phyloP scores from a whole-genome alignment of 352 stramenopile species.

The Phytophthora quininea region DNA sequence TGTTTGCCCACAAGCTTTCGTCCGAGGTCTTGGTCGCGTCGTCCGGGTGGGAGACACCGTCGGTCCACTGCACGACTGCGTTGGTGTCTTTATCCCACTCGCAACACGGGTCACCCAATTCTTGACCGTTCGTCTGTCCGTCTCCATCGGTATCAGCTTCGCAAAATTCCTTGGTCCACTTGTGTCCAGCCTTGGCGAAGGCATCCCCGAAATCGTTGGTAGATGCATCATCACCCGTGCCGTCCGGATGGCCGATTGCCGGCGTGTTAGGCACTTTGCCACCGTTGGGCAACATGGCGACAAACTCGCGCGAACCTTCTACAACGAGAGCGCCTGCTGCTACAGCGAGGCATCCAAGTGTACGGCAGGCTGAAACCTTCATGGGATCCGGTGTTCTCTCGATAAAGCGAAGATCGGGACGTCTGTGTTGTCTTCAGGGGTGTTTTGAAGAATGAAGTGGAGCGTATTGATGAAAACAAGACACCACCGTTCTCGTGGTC shows the following conservation, averaged over 20 bases:
- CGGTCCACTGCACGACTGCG: neutral
- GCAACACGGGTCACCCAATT: no score
- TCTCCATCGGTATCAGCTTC: no score
- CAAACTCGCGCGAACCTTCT: conserved; percentile 23
- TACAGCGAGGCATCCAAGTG: neutral
- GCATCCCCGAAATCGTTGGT: conserved; percentile 42
- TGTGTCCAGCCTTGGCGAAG: conserved; percentile 14
- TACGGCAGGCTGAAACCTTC: neutral
- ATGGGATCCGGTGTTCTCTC: neutral
- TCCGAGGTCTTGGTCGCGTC: conserved; percentile 3
- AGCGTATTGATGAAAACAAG: neutral
- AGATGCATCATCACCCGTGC: conserved; percentile 11
- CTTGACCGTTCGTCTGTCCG: no score
- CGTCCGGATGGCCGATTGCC: conserved; percentile 43
- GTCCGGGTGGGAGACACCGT: conserved; percentile 23
- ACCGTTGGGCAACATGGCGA: conserved; percentile 42
- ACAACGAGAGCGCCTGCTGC: neutral
- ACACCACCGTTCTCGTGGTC: neutral
- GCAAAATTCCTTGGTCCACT: no score
- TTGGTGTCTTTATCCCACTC: no score
- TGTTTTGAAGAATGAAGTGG: neutral
- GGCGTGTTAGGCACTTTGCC: conserved; percentile 35
- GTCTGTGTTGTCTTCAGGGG: neutral
- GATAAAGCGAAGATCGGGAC: neutral
- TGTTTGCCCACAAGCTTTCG: conserved; percentile 20